Base-by-base conservation (phyloP, 192 early-diverging fungal species). In the Allomyces macrogynus region DNA sequence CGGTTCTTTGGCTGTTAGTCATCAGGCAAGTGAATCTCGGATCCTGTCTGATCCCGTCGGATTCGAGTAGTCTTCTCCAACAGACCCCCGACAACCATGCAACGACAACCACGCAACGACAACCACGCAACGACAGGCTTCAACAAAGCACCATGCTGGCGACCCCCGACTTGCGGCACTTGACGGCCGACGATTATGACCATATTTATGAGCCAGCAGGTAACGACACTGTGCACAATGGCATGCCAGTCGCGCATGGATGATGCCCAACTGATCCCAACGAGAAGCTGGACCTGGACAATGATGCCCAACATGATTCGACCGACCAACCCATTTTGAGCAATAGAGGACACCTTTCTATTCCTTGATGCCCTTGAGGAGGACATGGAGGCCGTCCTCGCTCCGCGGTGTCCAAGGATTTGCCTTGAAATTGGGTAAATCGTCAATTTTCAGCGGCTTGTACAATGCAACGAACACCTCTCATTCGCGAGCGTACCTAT, bases 301-400 rank as follows among this genome's bases (percentile, higher is more conserved):
- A 67, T 40, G 32, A 40, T 40, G 32, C 3, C 32, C 32, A 25
- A 24, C 57, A 49, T 26, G 16, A 16, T 61, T 23, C 25, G 57
- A 22, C 60, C 60, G 9, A n/a, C 10, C n/a, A 61, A 61, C n/a
- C n/a, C n/a, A 27, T 23, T 43, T 23, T 24, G 11, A 44, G 8
- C 23, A 23, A 25, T 63, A 87, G 93, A 98, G 78, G 95, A 98
- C 72, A 91, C 91, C 0, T 98, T 93, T 69, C 72, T 98, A 61
- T 75, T 98, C 20, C 75, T 98, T 25, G 92, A 95, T 71, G 87
- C 89, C 2, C 81, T 97, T 20, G 92, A 95, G 66, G 75, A 78
- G 62, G 92, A 95, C 62, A 72, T 66, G 0, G 23, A 69, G 8
- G 69, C 76, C 42, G 63, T 94, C 44, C 75, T 78, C 23, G 66